These are phyloP conservation scores for Groenewaldozyma auringiensis DNA, from an alignment of 1,139 yeast genomes.

Conservation along the genomic window DNA sequence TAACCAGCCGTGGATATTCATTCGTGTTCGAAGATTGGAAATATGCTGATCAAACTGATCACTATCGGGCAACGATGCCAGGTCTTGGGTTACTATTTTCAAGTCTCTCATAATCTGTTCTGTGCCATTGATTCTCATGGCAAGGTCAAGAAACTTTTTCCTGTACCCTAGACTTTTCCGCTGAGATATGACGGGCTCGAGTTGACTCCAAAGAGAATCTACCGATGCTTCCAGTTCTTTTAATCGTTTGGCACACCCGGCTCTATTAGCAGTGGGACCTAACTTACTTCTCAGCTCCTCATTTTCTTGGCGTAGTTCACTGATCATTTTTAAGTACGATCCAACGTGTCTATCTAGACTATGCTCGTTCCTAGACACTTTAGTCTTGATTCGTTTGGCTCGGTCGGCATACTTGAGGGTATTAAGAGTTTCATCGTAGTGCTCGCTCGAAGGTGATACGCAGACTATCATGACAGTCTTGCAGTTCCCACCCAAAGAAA, in stretches of 20 bases:
- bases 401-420: constrained; percentile 89
- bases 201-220: not conserved
- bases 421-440: constrained; percentile 71
- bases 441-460: constrained; percentile 55
- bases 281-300: constrained; percentile 40
- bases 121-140: not conserved
- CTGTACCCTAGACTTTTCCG: not conserved
- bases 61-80: not conserved
- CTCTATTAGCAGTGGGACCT: not conserved
- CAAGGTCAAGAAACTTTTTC: not conserved
- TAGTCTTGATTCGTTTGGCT: constrained; percentile 75
- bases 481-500: constrained; percentile 83
- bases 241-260: not conserved
- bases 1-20: not conserved
- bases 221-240: not conserved
- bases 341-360: constrained; percentile 82
- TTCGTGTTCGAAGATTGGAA: not conserved
- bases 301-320: constrained; percentile 74
- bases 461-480: constrained; percentile 86
- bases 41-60: not conserved
- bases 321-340: constrained; percentile 75
- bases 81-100: not conserved
- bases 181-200: not conserved
- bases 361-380: constrained; percentile 54
- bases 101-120: not conserved